phyloP scores from a whole-genome alignment of 352 stramenopile species.

The Chrysophaeum taylorii region DNA sequence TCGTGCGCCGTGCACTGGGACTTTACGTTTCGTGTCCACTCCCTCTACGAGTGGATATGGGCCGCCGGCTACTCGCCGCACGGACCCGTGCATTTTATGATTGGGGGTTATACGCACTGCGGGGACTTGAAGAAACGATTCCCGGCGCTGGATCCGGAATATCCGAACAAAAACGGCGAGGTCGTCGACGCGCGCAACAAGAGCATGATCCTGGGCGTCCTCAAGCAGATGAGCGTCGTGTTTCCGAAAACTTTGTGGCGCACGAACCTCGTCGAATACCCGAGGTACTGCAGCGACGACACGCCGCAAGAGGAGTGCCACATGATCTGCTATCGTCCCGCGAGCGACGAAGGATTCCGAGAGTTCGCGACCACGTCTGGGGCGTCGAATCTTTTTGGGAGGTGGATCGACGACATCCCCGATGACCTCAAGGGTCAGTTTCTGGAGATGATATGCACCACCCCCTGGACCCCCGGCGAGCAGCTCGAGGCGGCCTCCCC shows the following conservation, averaged over 20 bases:
- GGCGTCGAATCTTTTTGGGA: not conserved
- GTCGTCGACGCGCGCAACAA: not conserved
- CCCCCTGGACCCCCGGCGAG: not conserved
- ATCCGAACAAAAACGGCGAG: not conserved
- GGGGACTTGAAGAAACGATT: not conserved
- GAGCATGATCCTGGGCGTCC: not conserved
- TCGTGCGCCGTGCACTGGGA: not conserved
- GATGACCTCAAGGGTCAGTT: not conserved
- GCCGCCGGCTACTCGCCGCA: not conserved
- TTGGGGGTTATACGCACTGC: conserved; percentile 1
- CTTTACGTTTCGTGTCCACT: not conserved
- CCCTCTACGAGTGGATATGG: not conserved
- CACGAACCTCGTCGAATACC: not conserved
- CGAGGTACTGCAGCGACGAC: not conserved
- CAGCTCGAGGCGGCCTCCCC: not conserved
- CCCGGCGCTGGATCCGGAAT: too few species aligned
- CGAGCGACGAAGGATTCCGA: not conserved
- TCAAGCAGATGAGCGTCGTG: not conserved
- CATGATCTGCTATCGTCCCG: not conserved
- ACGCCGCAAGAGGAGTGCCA: not conserved
- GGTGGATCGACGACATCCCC: too few species aligned
- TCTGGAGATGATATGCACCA: not conserved
- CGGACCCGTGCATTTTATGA: not conserved
- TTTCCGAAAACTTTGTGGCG: not conserved
- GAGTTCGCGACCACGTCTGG: not conserved